These are phyloP conservation scores for Phytophthora palmivora DNA, from an alignment of 352 stramenopile species.

Conservation along the genomic window DNA sequence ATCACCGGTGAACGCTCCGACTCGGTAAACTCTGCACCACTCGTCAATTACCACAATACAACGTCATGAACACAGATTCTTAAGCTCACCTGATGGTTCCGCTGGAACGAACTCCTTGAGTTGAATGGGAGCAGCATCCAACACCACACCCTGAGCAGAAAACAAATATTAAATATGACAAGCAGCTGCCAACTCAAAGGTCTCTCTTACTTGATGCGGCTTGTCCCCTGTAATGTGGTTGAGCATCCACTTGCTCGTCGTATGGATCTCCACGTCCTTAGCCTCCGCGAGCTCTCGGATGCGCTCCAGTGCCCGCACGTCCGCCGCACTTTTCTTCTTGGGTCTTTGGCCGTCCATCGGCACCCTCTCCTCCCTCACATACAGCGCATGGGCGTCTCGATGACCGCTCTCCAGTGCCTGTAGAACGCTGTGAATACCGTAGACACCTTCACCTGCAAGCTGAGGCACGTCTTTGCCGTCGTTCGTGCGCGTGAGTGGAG, in stretches of 20 bases:
- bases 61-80: neutral
- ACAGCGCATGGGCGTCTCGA: conserved; percentile 54
- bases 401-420: conserved; percentile 72
- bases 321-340: conserved; percentile 45
- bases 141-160: conserved; percentile 57
- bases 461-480: conserved; percentile 57
- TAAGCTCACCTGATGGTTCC: conserved; percentile 46
- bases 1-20: conserved; percentile 60
- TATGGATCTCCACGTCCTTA: conserved; percentile 29
- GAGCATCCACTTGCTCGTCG: conserved; percentile 81
- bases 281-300: conserved; percentile 54
- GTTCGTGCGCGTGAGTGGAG: conserved; percentile 32
- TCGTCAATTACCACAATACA: neutral
- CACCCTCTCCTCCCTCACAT: conserved; percentile 48
- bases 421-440: conserved; percentile 76
- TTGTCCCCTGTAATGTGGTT: conserved; percentile 87
- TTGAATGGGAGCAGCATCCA: conserved; percentile 70
- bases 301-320: conserved; percentile 45
- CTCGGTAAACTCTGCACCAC: conserved; percentile 40
- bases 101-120: conserved; percentile 61
- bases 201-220: conserved; percentile 66
- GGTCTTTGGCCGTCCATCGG: conserved; percentile 18
- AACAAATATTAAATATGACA: conserved; percentile 32
- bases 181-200: neutral
- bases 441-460: conserved; percentile 62